Evolutionary conservation across 768 basidiomycete species (phyloP).

Genomic region (Termitomyces sp.): DNA sequence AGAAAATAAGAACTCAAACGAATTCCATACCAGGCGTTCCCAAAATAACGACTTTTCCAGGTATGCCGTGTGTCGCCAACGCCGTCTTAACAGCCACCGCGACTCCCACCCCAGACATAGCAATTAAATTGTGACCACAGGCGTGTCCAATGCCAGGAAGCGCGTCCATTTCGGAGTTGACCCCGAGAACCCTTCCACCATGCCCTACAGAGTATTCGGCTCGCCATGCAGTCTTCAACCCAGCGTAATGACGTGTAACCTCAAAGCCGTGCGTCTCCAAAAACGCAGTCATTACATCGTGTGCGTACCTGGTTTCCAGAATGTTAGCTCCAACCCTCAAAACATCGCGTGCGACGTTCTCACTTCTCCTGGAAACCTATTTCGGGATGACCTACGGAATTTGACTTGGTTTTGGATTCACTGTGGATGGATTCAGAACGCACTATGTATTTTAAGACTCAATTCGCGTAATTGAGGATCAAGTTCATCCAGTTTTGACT

Average conservation of each 20-base stretch:
- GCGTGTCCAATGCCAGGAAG: conserved; percentile 58
- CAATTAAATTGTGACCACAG: conserved; percentile 85
- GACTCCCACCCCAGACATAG: conserved; percentile 71
- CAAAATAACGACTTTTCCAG: conserved; percentile 70
- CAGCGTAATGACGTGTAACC: conserved; percentile 71
- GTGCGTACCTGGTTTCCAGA: conserved; percentile 54
- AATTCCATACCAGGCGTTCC: conserved; percentile 65
- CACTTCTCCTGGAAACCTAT: conserved; percentile 61
- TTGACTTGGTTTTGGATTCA: background rate
- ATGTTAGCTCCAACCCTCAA: conserved; percentile 7
- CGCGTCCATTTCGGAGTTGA: conserved; percentile 82
- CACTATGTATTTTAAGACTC: conserved; percentile 74
- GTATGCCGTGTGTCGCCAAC: conserved; percentile 55
- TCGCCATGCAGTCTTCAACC: conserved; percentile 73
- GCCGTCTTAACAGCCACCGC: conserved; percentile 74
- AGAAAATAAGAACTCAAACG: background rate
- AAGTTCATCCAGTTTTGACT: conserved; percentile 50
- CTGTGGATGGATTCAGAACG: conserved; percentile 16
- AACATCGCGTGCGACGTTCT: conserved; percentile 20
- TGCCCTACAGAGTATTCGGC: conserved; percentile 63
- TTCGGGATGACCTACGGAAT: conserved; percentile 59
- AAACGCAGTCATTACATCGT: conserved; percentile 65
- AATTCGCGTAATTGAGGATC: conserved; percentile 55
- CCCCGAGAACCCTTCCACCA: conserved; percentile 65
- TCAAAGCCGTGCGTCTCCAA: conserved; percentile 67